Conservation (phyloP, 2,329 filamentous ascomycete genomes). For the Chrysoporthe puriensis region DNA sequence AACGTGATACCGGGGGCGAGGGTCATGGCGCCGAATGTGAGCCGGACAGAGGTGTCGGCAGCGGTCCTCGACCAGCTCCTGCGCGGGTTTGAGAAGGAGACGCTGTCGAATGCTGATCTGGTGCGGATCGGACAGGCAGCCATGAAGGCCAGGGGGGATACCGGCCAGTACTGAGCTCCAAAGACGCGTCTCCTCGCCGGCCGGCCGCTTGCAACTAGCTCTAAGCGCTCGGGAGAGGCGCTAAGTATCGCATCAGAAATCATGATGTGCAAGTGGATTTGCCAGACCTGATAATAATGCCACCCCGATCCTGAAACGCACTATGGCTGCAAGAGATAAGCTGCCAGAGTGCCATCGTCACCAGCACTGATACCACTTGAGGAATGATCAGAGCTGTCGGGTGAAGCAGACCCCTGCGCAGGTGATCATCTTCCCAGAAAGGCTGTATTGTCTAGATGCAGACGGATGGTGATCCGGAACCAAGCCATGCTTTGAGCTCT, state of each 20-base stretch:
- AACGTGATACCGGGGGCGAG: conserved; percentile 38
- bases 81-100: conserved; percentile 51
- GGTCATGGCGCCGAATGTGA: conserved; percentile 9
- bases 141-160: conserved; percentile 2
- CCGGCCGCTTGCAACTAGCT: background rate
- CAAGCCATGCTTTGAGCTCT: background rate
- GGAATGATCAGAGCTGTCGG: background rate
- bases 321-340: background rate
- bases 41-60: conserved; percentile 37
- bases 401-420: background rate
- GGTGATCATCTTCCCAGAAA: background rate
- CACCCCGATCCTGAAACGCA: background rate
- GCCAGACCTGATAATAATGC: background rate
- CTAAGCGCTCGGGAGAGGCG: background rate
- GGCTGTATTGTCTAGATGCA: background rate
- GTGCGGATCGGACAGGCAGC: conserved; percentile 39
- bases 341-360: background rate
- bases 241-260: background rate
- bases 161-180: background rate
- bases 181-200: background rate
- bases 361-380: background rate
- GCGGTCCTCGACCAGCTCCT: conserved; percentile 49
- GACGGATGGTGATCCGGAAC: background rate
- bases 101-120: conserved; percentile 48
- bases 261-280: background rate